Evolutionary conservation across 768 basidiomycete genomes (phyloP).

Genomic region (Scleroderma citrinum): DNA sequence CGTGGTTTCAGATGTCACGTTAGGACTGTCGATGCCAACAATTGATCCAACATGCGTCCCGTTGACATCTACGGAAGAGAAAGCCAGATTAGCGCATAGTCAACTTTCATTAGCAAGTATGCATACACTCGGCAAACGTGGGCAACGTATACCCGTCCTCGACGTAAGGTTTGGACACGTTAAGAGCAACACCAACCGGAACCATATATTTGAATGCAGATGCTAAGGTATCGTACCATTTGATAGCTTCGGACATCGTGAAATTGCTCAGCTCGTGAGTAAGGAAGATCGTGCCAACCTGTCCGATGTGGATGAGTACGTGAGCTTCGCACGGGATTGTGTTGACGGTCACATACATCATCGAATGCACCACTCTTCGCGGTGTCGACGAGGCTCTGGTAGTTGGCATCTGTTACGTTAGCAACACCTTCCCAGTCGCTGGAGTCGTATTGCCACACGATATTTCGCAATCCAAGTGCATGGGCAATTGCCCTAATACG

Average conservation of each 20-base stretch:
- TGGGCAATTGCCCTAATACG: constrained; percentile 68
- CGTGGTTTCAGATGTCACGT: not conserved
- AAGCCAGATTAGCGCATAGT: not conserved
- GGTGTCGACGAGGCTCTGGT: constrained; percentile 46
- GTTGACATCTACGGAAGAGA: not conserved
- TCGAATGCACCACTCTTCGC: constrained; percentile 39
- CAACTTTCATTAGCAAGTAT: not conserved
- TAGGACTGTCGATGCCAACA: not conserved
- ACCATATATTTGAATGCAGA: constrained; percentile 43
- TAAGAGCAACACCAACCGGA: constrained; percentile 49
- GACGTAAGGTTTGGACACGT: constrained; percentile 47
- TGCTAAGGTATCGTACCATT: constrained; percentile 41
- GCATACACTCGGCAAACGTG: constrained; percentile 7
- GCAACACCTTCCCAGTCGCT: constrained; percentile 65
- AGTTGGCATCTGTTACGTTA: constrained; percentile 42
- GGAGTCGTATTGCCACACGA: constrained; percentile 71
- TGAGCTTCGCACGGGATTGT: not conserved
- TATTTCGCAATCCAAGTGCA: constrained; percentile 60
- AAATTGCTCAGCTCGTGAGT: constrained; percentile 56
- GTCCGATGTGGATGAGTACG: not conserved
- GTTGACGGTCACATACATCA: constrained; percentile 21
- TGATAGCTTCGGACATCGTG: constrained; percentile 53
- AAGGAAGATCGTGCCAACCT: constrained; percentile 49
- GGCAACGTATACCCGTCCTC: constrained; percentile 40
- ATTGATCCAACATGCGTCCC: not conserved